Percentiles rank a stretch among this genome's conserved stretches.
These are phyloP conservation scores for Phlyctochytrium planicorne DNA, from an alignment of 192 early-diverging fungal genomes.

Conservation along the genomic window DNA sequence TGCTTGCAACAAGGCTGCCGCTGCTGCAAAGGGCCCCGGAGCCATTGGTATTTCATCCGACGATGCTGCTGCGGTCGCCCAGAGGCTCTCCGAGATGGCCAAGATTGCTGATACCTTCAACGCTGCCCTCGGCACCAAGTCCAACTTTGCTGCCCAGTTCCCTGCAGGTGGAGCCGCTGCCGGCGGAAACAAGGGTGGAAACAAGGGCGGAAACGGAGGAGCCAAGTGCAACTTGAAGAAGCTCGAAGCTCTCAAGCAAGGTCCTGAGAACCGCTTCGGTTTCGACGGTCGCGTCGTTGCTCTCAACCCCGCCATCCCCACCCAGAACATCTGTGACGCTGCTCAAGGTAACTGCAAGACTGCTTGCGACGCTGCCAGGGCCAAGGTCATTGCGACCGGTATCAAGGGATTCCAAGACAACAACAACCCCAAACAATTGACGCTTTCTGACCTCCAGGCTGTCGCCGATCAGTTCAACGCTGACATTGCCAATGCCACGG, in stretches of 20 bases:
- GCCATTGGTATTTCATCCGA: background rate
- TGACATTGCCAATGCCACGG: no score
- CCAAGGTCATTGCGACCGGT: background rate
- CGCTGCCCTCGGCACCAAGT: conserved; percentile 22
- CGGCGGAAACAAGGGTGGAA: background rate
- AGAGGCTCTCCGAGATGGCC: conserved; percentile 5
- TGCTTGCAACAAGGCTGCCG: background rate
- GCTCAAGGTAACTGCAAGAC: background rate
- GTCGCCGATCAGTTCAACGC: no score
- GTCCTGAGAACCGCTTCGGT: conserved; percentile 29
- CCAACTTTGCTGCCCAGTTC: conserved; percentile 14
- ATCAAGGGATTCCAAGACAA: background rate
- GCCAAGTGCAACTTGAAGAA: background rate
- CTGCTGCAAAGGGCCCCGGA: background rate
- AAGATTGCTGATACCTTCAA: conserved; percentile 26
- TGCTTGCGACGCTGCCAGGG: background rate
- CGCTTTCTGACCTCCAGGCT: no score
- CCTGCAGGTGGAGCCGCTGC: background rate
- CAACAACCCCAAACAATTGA: no score
- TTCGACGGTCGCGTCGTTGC: conserved; percentile 28
- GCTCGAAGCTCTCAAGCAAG: conserved; percentile 3
- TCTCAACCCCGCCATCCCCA: conserved; percentile 12
- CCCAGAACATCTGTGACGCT: background rate
- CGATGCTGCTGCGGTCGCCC: background rate
- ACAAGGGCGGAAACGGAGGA: background rate